Evolutionary conservation across 306 rosid species (phyloP), one percentile per base, ranked within the genome.

Genomic region (Carpinus fangiana): DNA sequence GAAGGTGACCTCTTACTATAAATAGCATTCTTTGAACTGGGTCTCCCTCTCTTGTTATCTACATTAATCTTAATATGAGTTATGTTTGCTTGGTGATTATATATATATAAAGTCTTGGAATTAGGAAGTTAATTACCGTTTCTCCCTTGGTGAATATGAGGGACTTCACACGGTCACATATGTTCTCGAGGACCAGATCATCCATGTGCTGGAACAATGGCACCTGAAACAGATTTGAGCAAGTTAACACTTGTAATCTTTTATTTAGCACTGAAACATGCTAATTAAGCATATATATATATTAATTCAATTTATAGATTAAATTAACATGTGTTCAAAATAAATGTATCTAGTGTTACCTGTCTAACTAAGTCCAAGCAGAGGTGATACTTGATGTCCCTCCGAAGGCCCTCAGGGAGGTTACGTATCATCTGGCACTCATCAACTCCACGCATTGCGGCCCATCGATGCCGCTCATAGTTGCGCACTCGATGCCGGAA

Each of bases 161-260:
- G 56, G 98, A 93, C 81, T 91, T 95, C 74, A 95, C 98, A 12
- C 98, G 93, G 80, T 95, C 98, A 75, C 98, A 95, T 5, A 95
- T 95, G 86, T 91, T 92, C 86, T 91, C 97, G 1, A 95, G 87
- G 57, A 91, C 97, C 71, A 95, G 84, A 75, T 92, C 95, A 81
- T 95, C 98, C 98, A 95, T 95, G 34, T 91, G 93, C 74, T 95
- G 98, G 81, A 95, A 92, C 12, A 95, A 70, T 21, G 98, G 98
- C 3, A 93, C 98, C 98, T 94, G 78, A 48, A 53, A 75, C 62
- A 79, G 47, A 59, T 59, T 59, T 23, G 14, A 20, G 10, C 0
- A n/a, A 56, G 26, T 56, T 56, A 56, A 12, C 62, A 56, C 55
- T 45, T 45, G 34, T 45, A 45, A 45, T 45, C 48, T 31, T 45